Evolutionary conservation across 129 eudicot species (phyloP).

Genomic region (Tagetes patula): DNA sequence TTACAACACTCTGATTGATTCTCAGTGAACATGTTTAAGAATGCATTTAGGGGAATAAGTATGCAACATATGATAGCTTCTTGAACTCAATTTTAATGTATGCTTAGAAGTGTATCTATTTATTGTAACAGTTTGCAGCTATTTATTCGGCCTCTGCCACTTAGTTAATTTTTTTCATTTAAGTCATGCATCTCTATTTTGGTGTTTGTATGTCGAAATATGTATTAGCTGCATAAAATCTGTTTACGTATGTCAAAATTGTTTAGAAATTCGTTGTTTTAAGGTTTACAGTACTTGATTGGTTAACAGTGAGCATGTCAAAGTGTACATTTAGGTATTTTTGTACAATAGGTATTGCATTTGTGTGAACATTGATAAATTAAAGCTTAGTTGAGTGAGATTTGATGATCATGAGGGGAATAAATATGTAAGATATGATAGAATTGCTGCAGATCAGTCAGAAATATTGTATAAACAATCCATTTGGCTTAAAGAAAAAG

Average conservation of each 20-base stretch:
- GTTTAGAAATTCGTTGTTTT: neutral
- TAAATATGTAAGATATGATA: neutral
- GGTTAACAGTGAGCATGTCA: slow-evolving; percentile 7
- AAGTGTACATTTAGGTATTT: slow-evolving; percentile 1
- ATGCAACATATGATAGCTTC: neutral
- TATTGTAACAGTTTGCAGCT: neutral
- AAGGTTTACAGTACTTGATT: slow-evolving; percentile 9
- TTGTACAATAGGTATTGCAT: neutral
- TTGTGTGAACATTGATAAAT: neutral
- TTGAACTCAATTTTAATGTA: neutral
- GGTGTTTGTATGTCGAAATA: slow-evolving; percentile 5
- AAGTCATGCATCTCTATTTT: neutral
- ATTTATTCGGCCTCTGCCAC: neutral
- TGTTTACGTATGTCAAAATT: neutral
- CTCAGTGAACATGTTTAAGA: slow-evolving; percentile 18
- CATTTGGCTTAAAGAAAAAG: neutral
- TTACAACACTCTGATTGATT: neutral
- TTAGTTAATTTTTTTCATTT: neutral
- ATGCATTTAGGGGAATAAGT: slow-evolving; percentile 2
- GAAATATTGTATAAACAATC: slow-evolving; percentile 22
- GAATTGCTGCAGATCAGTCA: neutral
- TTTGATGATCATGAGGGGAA: neutral
- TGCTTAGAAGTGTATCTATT: neutral
- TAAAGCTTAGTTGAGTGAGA: neutral
- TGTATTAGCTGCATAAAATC: neutral